Conservation (phyloP, 2,329 filamentous ascomycete genomes). For the Fusarium clavum region DNA sequence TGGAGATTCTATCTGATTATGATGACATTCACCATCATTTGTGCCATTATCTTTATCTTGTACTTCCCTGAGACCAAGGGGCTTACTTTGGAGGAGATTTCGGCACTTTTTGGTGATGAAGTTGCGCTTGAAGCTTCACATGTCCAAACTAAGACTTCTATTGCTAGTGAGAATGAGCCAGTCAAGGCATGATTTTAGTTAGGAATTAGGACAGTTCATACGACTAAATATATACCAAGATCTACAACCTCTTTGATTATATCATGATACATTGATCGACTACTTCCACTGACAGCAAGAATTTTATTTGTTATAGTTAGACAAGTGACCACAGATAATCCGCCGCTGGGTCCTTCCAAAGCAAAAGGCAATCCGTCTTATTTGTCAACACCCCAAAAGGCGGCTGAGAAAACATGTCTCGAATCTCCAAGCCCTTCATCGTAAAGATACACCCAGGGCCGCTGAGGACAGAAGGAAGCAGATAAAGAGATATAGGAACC, state of each 20-base stretch:
- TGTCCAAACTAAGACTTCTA: not conserved
- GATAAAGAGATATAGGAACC: rapidly evolving
- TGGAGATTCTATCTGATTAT: constrained; percentile 2
- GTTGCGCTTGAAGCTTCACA: not conserved
- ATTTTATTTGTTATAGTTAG: not conserved
- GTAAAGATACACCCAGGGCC: not conserved
- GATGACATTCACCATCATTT: constrained; percentile 2
- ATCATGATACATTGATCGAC: too few relatives aligned
- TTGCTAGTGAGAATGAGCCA: not conserved
- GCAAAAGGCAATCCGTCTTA: not conserved
- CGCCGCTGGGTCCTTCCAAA: constrained; percentile 20
- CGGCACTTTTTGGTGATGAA: not conserved
- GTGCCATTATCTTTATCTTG: not conserved
- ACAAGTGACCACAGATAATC: constrained; percentile 26
- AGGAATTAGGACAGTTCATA: rapidly evolving
- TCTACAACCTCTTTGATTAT: too few relatives aligned
- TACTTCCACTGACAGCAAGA: not conserved
- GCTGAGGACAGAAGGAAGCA: not conserved
- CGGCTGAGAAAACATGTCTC: not conserved
- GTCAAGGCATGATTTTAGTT: not conserved
- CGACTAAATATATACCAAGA: too few relatives aligned
- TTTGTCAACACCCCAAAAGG: not conserved
- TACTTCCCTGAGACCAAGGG: not conserved
- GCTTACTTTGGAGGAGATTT: not conserved
- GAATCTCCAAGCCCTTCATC: constrained; percentile 7